Conservation (phyloP, 1,284 basidiomycete species). For the Ustilago vetiveriae region DNA sequence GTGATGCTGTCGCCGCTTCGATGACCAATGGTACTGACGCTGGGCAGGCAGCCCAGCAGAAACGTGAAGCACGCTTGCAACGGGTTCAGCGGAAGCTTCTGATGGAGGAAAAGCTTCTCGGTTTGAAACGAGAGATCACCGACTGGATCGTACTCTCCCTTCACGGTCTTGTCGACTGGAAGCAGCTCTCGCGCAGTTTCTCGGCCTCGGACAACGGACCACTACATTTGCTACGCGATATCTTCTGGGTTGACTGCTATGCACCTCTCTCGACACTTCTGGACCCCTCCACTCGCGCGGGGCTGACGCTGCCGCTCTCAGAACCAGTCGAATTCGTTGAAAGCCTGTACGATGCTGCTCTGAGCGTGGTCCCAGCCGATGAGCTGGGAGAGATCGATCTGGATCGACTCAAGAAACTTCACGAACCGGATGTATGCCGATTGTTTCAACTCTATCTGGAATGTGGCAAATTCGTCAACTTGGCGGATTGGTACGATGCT, state of each 20-base stretch:
- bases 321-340: constrained; percentile 36
- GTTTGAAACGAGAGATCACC: constrained; percentile 46
- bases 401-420: not conserved
- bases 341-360: constrained; percentile 37
- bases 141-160: constrained; percentile 35
- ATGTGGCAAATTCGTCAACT: constrained; percentile 59
- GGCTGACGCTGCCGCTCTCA: constrained; percentile 22
- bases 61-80: constrained; percentile 30
- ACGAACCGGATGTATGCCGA: constrained; percentile 55
- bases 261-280: constrained; percentile 24
- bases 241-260: constrained; percentile 42
- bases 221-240: constrained; percentile 22
- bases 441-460: constrained; percentile 57
- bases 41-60: constrained; percentile 13
- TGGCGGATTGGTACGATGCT: constrained; percentile 63
- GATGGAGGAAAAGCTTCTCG: constrained; percentile 46
- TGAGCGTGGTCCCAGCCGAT: constrained; percentile 29
- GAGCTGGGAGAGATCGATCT: constrained; percentile 24
- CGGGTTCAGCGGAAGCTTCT: constrained; percentile 38
- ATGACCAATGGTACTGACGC: not conserved
- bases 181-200: constrained; percentile 5
- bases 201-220: constrained; percentile 2
- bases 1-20: not conserved
- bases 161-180: constrained; percentile 36
- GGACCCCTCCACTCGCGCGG: constrained; percentile 30